These are phyloP conservation scores for Phaeolepiota aurea DNA, from an alignment of 768 basidiomycete species.

Conservation along the genomic window DNA sequence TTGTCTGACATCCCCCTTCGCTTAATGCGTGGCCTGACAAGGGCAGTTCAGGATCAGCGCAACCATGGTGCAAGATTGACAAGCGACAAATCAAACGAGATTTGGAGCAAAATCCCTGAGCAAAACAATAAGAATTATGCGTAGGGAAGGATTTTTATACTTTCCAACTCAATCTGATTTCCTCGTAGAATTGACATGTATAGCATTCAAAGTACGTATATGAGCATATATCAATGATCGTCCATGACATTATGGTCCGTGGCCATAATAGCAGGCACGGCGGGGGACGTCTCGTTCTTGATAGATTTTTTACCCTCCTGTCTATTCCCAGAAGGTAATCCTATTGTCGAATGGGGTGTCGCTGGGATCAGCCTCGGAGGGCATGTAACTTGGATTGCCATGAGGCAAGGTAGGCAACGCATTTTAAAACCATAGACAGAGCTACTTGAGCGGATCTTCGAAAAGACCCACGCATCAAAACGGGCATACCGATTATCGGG, in stretches of 20 bases:
- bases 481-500: conserved; percentile 51
- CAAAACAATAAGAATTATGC: conserved; percentile 29
- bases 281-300: conserved; percentile 69
- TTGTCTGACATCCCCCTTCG: too few relatives aligned
- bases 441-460: too few relatives aligned
- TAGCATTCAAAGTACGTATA: conserved; percentile 31
- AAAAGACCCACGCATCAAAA: conserved; percentile 34
- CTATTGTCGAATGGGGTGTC: conserved; percentile 60
- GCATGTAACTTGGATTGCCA: conserved; percentile 71
- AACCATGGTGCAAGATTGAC: conserved; percentile 34
- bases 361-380: conserved; percentile 80
- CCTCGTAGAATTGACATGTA: conserved; percentile 47
- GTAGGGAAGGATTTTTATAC: conserved; percentile 22
- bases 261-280: conserved; percentile 55
- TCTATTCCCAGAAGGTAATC: conserved; percentile 61
- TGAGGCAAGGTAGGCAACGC: conserved; percentile 43
- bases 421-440: too few relatives aligned
- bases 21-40: too few relatives aligned
- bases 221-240: too few relatives aligned
- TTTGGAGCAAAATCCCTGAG: conserved; percentile 21
- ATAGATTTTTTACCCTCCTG: conserved; percentile 74
- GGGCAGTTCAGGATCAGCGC: conserved; percentile 33
- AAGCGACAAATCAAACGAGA: conserved; percentile 23
- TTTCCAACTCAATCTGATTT: too few relatives aligned
- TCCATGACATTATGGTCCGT: too few relatives aligned